phyloP scores from a whole-genome alignment of 2,329 filamentous ascomycete genomes.

The Cladosporium sp. region DNA sequence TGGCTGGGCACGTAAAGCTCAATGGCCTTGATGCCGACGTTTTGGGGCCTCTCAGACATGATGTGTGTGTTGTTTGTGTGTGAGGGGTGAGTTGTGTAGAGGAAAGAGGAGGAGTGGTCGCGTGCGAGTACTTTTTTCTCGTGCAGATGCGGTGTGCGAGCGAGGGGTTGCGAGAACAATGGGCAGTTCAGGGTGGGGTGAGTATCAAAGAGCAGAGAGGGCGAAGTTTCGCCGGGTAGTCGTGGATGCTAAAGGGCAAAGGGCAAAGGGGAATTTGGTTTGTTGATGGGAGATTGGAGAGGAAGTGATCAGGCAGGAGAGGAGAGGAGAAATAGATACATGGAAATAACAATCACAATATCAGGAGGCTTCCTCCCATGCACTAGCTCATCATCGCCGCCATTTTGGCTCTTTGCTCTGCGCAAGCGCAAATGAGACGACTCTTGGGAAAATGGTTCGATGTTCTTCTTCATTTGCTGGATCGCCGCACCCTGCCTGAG shows the following conservation, averaged over 20 bases:
- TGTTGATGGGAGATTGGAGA: neutral
- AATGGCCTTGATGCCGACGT: conserved; percentile 57
- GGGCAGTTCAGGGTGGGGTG: conserved; percentile 12
- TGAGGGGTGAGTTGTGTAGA: neutral
- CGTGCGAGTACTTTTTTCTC: conserved; percentile 6
- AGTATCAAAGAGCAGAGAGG: conserved; percentile 9
- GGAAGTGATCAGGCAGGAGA: neutral
- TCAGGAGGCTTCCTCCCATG: neutral
- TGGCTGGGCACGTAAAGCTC: conserved; percentile 57
- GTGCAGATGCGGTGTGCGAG: conserved; percentile 17
- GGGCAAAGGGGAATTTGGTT: neutral
- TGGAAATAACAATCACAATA: neutral
- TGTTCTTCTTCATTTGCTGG: conserved; percentile 10
- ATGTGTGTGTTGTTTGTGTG: conserved; percentile 3
- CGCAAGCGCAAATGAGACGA: conserved; percentile 4
- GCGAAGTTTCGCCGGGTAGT: conserved; percentile 17
- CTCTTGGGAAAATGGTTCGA: conserved; percentile 10
- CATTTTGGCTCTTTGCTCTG: neutral
- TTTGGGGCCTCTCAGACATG: conserved; percentile 50
- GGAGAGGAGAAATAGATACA: neutral
- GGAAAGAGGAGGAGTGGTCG: conserved; percentile 6
- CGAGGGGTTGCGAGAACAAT: conserved; percentile 17
- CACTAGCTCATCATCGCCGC: neutral
- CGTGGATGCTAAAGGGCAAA: neutral
- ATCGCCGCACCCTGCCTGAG: neutral